Conservation (phyloP, 2,329 filamentous ascomycete genomes). For the Curvularia hawaiiensis region DNA sequence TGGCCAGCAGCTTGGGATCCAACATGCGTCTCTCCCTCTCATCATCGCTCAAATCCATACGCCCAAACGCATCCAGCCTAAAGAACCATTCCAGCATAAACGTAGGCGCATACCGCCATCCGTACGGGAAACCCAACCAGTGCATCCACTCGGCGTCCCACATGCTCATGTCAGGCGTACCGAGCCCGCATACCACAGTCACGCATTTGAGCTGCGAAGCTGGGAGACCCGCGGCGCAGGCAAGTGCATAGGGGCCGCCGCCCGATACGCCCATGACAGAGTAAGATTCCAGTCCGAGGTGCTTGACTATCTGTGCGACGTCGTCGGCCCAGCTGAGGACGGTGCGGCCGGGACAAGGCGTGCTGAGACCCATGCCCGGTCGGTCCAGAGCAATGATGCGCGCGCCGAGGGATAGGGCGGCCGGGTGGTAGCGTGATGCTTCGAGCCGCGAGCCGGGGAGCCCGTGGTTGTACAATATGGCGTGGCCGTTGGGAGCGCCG, state of each 20-base stretch:
- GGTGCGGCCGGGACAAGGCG: conserved; percentile 25
- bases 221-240: conserved; percentile 33
- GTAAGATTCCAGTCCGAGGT: conserved; percentile 29
- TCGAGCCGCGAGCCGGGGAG: conserved; percentile 40
- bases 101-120: conserved; percentile 32
- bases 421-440: conserved; percentile 28
- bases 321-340: conserved; percentile 33
- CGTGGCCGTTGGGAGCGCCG: conserved; percentile 31
- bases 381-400: conserved; percentile 37
- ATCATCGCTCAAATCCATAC: conserved; percentile 44
- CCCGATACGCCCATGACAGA: conserved; percentile 41
- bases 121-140: conserved; percentile 39
- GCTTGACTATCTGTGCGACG: conserved; percentile 25
- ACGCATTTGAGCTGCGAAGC: conserved; percentile 28
- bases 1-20: background rate
- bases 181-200: conserved; percentile 39
- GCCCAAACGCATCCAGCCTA: conserved; percentile 23
- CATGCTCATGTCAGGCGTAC: conserved; percentile 46
- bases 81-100: conserved; percentile 34
- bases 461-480: conserved; percentile 40
- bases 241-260: conserved; percentile 41
- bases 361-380: conserved; percentile 38
- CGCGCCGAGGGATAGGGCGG: conserved; percentile 27
- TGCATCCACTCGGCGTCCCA: conserved; percentile 29
- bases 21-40: conserved; percentile 9